Percentiles rank a stretch among this genome's conserved stretches.
phyloP scores from a whole-genome alignment of 140 eudicot species.

The Stevia rebaudiana region DNA sequence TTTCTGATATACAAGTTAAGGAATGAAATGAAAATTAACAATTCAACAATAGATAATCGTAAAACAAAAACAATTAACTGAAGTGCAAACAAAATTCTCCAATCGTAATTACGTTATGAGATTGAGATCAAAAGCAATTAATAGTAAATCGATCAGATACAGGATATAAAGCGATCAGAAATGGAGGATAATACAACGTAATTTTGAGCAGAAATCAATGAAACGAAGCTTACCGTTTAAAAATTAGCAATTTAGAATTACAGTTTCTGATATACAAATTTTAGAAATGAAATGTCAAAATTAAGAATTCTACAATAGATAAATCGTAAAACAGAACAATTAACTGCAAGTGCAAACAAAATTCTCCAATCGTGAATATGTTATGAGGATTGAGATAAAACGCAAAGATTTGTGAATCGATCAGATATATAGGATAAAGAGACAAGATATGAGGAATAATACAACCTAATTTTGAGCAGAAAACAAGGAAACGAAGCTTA shows the following conservation, averaged over 20 bases:
- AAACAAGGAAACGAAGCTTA: conserved; percentile 14
- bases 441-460: neutral
- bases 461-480: neutral
- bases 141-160: neutral
- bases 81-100: neutral
- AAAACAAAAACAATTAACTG: neutral
- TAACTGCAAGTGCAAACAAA: neutral
- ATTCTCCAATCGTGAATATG: neutral
- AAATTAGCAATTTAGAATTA: conserved; percentile 17
- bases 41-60: neutral
- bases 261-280: neutral
- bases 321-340: neutral
- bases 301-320: conserved; percentile 2
- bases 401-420: neutral
- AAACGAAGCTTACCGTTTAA: conserved; percentile 36
- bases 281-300: neutral
- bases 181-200: neutral
- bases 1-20: neutral
- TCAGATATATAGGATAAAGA: neutral
- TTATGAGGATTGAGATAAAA: neutral
- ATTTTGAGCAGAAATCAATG: neutral
- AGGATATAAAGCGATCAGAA: neutral
- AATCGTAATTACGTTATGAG: neutral
- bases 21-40: neutral
- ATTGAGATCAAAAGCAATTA: neutral